A percentile compares a stretch with the other conserved stretches of the same genome.
phyloP scores from a whole-genome alignment of 805 yeast species.

The Candida pseudofarinosa region DNA sequence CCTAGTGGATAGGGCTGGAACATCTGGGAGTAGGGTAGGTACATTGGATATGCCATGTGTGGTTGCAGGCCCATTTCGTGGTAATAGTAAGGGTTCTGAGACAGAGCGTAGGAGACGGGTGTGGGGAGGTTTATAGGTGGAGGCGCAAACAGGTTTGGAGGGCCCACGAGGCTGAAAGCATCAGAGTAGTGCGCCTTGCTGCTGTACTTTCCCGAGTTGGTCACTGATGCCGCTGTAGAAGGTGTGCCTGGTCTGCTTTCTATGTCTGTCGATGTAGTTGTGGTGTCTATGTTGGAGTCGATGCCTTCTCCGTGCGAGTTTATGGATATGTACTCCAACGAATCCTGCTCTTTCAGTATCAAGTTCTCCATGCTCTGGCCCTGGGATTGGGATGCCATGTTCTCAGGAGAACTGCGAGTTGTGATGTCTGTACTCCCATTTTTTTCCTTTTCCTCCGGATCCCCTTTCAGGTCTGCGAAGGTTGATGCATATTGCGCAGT shows the following conservation, averaged over 20 bases:
- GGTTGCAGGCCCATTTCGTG: not conserved
- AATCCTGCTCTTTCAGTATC: not conserved
- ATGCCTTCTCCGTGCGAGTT: not conserved
- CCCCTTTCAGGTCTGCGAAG: not conserved
- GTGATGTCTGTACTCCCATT: not conserved
- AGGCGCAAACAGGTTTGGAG: not conserved
- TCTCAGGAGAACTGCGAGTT: not conserved
- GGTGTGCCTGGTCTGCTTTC: not conserved
- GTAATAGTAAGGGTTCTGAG: not conserved
- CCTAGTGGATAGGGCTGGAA: conserved; percentile 3
- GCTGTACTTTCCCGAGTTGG: not conserved
- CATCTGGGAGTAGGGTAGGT: not conserved
- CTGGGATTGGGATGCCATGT: not conserved
- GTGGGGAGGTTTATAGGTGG: not conserved
- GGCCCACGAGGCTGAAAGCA: not conserved
- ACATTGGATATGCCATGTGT: not conserved
- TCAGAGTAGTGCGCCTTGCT: not conserved
- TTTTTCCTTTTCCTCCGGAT: not conserved
- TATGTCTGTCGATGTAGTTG: not conserved
- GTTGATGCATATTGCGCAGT: not conserved
- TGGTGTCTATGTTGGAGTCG: not conserved
- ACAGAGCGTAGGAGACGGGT: not conserved
- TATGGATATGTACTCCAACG: not conserved
- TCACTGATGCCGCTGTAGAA: not conserved
- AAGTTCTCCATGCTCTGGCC: not conserved